phyloP scores from a whole-genome alignment of 768 basidiomycete genomes.

The Artomyces pyxidatus region DNA sequence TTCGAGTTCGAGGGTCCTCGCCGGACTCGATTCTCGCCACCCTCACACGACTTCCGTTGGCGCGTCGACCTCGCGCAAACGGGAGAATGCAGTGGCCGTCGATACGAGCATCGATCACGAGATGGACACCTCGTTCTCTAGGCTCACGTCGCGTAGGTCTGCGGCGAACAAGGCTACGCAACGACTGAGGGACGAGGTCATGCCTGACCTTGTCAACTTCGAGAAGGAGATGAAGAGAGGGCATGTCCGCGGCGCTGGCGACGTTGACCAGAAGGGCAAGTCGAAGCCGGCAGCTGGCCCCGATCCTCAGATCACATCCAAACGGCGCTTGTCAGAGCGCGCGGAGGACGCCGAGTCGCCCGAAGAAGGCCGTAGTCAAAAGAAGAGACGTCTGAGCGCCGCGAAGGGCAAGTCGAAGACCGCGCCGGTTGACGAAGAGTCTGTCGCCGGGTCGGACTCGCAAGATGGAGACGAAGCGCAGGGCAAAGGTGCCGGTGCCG shows the following conservation, averaged over 20 bases:
- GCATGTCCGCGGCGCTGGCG: slow-evolving; percentile 19
- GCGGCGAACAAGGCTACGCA: slow-evolving; percentile 47
- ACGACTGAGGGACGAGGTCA: slow-evolving; percentile 43
- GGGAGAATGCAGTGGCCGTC: no score
- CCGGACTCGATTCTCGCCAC: background rate
- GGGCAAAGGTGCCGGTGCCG: background rate
- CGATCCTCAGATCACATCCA: slow-evolving; percentile 16
- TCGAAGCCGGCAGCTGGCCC: slow-evolving; percentile 10
- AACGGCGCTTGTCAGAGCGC: slow-evolving; percentile 20
- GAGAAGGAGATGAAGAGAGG: slow-evolving; percentile 54
- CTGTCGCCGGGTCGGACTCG: no score
- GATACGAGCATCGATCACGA: slow-evolving; percentile 15
- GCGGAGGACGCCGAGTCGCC: slow-evolving; percentile 4
- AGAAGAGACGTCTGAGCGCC: slow-evolving; percentile 9
- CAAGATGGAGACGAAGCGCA: background rate
- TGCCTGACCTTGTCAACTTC: slow-evolving; percentile 70
- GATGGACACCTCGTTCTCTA: slow-evolving; percentile 9
- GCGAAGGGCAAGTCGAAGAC: slow-evolving; percentile 22
- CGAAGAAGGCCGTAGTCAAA: slow-evolving; percentile 8
- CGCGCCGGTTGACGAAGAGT: slow-evolving; percentile 18
- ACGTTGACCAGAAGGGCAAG: slow-evolving; percentile 16
- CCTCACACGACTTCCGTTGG: background rate
- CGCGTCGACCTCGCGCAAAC: no score
- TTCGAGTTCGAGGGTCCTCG: slow-evolving; percentile 2
- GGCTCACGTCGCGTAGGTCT: slow-evolving; percentile 30